phyloP scores from a whole-genome alignment of 140 eudicot genomes.

The Cichorium intybus region DNA sequence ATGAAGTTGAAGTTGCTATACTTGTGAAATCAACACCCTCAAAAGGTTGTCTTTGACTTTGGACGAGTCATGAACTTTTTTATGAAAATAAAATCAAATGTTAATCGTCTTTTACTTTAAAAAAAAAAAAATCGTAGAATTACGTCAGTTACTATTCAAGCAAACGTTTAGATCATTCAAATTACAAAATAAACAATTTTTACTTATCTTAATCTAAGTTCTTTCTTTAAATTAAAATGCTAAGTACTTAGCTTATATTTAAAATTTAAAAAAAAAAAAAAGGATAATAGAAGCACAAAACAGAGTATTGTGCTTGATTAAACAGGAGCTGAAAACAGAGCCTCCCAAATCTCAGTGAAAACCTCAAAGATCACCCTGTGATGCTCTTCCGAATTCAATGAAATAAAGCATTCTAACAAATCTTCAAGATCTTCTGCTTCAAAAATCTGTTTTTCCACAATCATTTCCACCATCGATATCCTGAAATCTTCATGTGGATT shows the following conservation, averaged over 20 bases:
- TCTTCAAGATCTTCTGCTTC: slow-evolving; percentile 44
- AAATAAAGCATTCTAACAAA: slow-evolving; percentile 51
- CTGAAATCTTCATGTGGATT: slow-evolving; percentile 73
- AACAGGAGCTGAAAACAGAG: slow-evolving; percentile 33
- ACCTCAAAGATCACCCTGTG: slow-evolving; percentile 56
- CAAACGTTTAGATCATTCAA: background rate
- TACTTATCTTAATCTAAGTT: background rate
- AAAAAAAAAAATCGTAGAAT: no score
- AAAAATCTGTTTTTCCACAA: slow-evolving; percentile 58
- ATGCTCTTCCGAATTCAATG: slow-evolving; percentile 52
- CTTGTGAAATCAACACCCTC: no score
- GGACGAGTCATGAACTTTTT: no score
- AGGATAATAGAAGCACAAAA: slow-evolving; percentile 1
- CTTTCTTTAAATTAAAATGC: background rate
- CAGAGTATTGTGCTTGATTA: slow-evolving; percentile 15
- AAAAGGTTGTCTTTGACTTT: no score
- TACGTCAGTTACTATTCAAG: background rate
- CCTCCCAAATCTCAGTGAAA: slow-evolving; percentile 57
- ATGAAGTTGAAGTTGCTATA: no score
- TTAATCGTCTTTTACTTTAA: no score
- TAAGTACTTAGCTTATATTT: slow-evolving; percentile 1
- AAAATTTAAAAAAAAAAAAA: background rate
- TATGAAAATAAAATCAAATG: no score
- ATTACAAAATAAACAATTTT: background rate
- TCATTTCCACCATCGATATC: slow-evolving; percentile 87